These are phyloP conservation scores for Talaromyces trachyspermus DNA, from an alignment of 495 filamentous ascomycete genomes.

Conservation along the genomic window DNA sequence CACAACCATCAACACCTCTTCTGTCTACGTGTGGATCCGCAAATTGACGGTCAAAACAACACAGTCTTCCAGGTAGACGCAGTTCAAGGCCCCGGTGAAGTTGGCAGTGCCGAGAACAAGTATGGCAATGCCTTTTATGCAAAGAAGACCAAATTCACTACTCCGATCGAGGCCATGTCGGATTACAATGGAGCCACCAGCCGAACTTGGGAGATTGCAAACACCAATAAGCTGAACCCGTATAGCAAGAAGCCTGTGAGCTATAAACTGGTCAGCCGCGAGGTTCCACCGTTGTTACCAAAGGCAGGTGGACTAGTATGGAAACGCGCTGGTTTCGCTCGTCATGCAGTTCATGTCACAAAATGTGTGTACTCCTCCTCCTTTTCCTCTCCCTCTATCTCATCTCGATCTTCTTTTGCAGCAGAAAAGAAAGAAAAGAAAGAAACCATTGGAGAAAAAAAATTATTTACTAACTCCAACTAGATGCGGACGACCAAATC, in stretches of 20 bases:
- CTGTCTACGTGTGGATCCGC: slow-evolving; percentile 83
- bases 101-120: slow-evolving; percentile 74
- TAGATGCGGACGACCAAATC: slow-evolving; percentile 78
- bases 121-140: slow-evolving; percentile 95
- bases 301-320: slow-evolving; percentile 80
- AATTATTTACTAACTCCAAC: not conserved
- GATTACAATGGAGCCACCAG: slow-evolving; percentile 76
- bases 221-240: slow-evolving; percentile 74
- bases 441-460: no score
- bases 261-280: slow-evolving; percentile 88
- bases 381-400: not conserved
- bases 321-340: slow-evolving; percentile 88
- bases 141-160: slow-evolving; percentile 77
- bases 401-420: no score
- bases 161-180: slow-evolving; percentile 59
- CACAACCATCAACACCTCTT: slow-evolving; percentile 94
- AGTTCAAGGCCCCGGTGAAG: slow-evolving; percentile 53
- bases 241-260: slow-evolving; percentile 79
- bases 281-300: slow-evolving; percentile 72
- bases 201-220: slow-evolving; percentile 88
- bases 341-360: slow-evolving; percentile 88
- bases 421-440: no score
- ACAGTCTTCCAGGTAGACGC: slow-evolving; percentile 82
- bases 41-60: slow-evolving; percentile 81
- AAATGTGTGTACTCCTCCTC: slow-evolving; percentile 57